These are phyloP conservation scores for Turnera subulata DNA, from an alignment of 345 rosid species.

Conservation along the genomic window DNA sequence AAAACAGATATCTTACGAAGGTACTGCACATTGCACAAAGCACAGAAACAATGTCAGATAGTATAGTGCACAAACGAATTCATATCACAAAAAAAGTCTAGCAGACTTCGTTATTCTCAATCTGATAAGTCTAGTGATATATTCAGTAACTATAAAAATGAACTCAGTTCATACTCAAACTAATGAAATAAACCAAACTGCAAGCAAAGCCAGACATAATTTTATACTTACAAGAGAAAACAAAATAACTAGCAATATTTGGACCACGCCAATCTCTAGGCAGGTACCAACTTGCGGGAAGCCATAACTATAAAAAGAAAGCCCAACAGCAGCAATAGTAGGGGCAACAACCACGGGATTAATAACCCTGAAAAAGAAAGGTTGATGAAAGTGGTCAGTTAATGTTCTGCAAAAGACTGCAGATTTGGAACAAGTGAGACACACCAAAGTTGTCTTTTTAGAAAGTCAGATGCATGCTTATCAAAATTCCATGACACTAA, in stretches of 20 bases:
- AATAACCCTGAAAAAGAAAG: constrained; percentile 54
- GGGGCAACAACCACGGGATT: constrained; percentile 99
- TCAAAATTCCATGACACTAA: no score
- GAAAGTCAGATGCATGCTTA: no score
- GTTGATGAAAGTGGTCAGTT: constrained; percentile 11
- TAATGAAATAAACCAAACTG: neutral
- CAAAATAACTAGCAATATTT: constrained; percentile 71
- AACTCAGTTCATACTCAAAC: no score
- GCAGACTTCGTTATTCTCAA: no score
- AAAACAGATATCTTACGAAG: constrained; percentile 87
- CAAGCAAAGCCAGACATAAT: constrained; percentile 5
- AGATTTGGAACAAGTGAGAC: no score
- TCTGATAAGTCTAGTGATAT: no score
- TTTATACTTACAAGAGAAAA: constrained; percentile 84
- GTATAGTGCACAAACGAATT: constrained; percentile 6
- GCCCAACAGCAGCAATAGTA: constrained; percentile 96
- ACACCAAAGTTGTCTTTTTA: no score
- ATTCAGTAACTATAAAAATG: no score
- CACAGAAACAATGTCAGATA: constrained; percentile 12
- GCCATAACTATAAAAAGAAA: constrained; percentile 91
- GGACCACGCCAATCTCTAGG: constrained; percentile 81
- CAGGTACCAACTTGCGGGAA: constrained; percentile 89
- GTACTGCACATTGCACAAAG: constrained; percentile 84
- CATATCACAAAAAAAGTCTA: neutral
- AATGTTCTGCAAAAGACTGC: no score